Conservation (phyloP, 345 rosid species). For the Citrus cavaleriei region DNA sequence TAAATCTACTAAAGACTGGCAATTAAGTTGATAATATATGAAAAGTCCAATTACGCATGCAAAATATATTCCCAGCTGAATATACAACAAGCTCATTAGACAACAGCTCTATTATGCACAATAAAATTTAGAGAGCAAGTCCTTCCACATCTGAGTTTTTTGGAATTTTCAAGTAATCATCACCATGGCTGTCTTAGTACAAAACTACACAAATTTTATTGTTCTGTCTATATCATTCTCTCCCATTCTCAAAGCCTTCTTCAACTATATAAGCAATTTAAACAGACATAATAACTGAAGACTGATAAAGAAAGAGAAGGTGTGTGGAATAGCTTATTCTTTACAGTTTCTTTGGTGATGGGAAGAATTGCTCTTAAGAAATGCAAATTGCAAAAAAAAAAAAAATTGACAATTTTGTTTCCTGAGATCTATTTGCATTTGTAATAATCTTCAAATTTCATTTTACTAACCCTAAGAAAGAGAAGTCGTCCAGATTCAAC, state of each 20-base stretch:
- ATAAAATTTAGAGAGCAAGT: not conserved
- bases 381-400: not conserved
- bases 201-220: not conserved
- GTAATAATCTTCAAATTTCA: not conserved
- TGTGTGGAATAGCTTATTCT: not conserved
- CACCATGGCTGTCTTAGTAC: not conserved
- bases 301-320: not conserved
- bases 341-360: not conserved
- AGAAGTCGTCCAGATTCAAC: not conserved
- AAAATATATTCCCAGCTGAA: not conserved
- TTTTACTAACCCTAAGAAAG: not conserved
- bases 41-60: not conserved
- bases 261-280: not conserved
- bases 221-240: not conserved
- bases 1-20: not conserved
- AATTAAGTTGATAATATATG: not conserved
- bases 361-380: not conserved
- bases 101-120: not conserved
- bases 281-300: not conserved
- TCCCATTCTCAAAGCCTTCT: not conserved
- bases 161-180: not conserved
- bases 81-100: not conserved
- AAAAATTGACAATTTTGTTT: not conserved
- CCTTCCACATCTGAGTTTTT: not conserved
- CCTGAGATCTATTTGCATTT: not conserved